phyloP scores from a whole-genome alignment of 805 yeast species.

The Teunomyces atbi region DNA sequence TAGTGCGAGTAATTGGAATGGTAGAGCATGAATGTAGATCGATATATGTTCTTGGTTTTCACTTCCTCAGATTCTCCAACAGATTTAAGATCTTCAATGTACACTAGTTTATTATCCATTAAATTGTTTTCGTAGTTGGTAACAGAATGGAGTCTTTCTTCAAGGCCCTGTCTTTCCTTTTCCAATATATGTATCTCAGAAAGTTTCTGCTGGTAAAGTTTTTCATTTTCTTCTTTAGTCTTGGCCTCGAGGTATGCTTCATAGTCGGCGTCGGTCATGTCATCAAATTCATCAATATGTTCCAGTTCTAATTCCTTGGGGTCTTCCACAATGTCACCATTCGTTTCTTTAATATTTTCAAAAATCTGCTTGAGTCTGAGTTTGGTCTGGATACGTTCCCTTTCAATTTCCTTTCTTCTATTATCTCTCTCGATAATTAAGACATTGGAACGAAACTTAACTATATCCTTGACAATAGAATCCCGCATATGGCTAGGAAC shows the following conservation, averaged over 20 bases:
- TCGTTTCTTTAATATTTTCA: conserved; percentile 31
- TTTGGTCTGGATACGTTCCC: conserved; percentile 50
- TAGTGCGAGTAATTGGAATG: conserved; percentile 45
- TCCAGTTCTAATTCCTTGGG: conserved; percentile 1
- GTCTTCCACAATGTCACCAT: conserved; percentile 7
- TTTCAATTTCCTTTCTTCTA: conserved; percentile 46
- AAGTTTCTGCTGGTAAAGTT: conserved; percentile 15
- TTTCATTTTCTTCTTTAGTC: conserved; percentile 23
- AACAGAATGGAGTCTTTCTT: conserved; percentile 19
- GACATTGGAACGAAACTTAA: conserved; percentile 56
- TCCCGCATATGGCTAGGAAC: conserved; percentile 55
- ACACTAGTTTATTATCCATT: conserved; percentile 34
- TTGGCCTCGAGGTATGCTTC: conserved; percentile 18
- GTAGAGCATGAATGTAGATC: conserved; percentile 24
- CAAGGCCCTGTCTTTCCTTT: conserved; percentile 18
- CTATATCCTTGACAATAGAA: conserved; percentile 50
- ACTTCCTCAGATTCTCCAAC: conserved; percentile 14
- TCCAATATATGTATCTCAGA: conserved; percentile 14
- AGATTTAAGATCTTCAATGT: conserved; percentile 31
- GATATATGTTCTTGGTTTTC: background rate
- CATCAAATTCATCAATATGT: conserved; percentile 11
- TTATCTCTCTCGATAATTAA: conserved; percentile 50
- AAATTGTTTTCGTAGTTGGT: conserved; percentile 36
- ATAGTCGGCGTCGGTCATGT: conserved; percentile 20
- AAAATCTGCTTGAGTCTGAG: conserved; percentile 45